Evolutionary conservation across 345 rosid genomes (phyloP), one percentile per base, ranked within the genome.

Genomic region (Bruguiera parviflora): DNA sequence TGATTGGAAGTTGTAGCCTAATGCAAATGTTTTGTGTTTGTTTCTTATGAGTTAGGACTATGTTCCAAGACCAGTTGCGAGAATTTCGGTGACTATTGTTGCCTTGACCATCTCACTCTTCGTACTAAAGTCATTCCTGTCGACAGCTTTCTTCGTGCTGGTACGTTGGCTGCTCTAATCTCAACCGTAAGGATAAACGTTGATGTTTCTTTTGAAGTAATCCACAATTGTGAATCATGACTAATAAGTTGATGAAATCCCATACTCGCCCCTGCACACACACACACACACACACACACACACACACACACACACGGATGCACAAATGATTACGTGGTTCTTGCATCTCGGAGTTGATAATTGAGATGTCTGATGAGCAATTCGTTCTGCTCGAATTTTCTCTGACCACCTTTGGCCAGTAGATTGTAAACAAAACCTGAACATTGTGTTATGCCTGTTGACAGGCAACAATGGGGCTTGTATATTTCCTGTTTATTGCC

Each of bases 401-500:
- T 46, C 24, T 3, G 22, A 25, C 28, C 49, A 2, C 20, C 31
- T 21, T 66, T 49, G 32, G 16, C 22, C 15, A 52, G 53, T 47
- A 53, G n/a, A 24, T 28, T 43, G 32, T 24, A 16, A 20, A 39
- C 52, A n/a, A 25, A 35, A 24, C 3, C 4, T 57, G 58, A 37
- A 55, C 69, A 53, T 55, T 64, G 51, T 25, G 9, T 67, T 64
- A 43, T 77, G 67, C 35, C 59, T 59, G 53, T 62, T 65, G 37
- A 43, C 89, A 94, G 98, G 97, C 87, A 37, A 95, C 89, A 8
- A 95, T 91, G 97, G 97, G 97, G 71, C 90, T 95, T 19, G 87
- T 75, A 16, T 95, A 91, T 79, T 94, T 94, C 78, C 67, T 81
- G 25, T 94, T 81, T 84, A 81, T 94, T 43, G 96, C 99, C 58